These are phyloP conservation scores for Vitis riparia DNA, from an alignment of 164 flowering plant genomes.

Conservation along the genomic window DNA sequence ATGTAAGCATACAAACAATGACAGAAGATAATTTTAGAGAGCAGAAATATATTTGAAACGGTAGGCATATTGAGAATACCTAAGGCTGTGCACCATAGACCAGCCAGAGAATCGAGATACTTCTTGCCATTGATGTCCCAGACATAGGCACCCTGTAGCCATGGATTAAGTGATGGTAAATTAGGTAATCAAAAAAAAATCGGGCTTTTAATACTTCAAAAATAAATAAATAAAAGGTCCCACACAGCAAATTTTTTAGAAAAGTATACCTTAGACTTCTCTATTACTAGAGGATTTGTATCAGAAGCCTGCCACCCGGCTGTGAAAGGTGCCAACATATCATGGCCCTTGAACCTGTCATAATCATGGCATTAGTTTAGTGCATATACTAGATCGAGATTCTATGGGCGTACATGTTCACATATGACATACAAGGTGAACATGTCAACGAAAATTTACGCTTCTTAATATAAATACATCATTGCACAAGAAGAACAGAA, in stretches of 20 bases:
- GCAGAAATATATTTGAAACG: no score
- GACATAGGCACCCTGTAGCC: conserved; percentile 76
- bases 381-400: background rate
- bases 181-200: background rate
- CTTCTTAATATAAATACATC: no score
- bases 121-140: conserved; percentile 80
- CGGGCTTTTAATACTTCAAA: background rate
- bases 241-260: background rate
- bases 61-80: conserved; percentile 39
- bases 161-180: background rate
- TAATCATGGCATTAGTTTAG: background rate
- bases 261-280: conserved; percentile 71
- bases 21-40: no score
- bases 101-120: conserved; percentile 95
- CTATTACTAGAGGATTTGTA: conserved; percentile 76
- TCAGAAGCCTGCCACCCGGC: conserved; percentile 89
- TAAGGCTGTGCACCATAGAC: conserved; percentile 93
- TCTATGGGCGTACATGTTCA: background rate
- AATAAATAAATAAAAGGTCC: background rate
- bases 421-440: background rate
- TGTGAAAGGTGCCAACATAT: conserved; percentile 97
- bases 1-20: no score
- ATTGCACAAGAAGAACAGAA: background rate
- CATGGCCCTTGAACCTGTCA: conserved; percentile 85
- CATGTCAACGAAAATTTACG: no score